A percentile compares a stretch with the other conserved stretches of the same genome.
Evolutionary conservation across 2,329 filamentous ascomycete genomes (phyloP).

Genomic region (Xylaria sp.): DNA sequence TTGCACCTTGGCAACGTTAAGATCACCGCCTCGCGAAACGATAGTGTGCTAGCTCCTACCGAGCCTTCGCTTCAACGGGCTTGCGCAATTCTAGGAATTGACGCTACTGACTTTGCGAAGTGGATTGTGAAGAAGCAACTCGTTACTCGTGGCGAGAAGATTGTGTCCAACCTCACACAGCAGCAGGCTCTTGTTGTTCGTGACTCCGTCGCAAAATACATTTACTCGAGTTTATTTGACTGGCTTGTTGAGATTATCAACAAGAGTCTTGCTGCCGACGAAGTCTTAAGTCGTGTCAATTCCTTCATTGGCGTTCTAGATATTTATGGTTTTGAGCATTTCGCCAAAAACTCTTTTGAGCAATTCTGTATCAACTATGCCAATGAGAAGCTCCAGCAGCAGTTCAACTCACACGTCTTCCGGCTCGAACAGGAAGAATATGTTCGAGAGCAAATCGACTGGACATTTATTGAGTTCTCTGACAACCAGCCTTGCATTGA

Average conservation of each 20-base stretch:
- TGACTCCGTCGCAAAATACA: conserved; percentile 97
- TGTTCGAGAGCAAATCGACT: conserved; percentile 93
- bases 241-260: conserved; percentile 99
- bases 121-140: conserved; percentile 99
- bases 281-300: conserved; percentile 78
- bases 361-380: conserved; percentile 99
- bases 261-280: conserved; percentile 83
- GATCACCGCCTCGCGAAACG: conserved; percentile 87
- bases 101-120: conserved; percentile 85
- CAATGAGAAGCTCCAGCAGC: conserved; percentile 98
- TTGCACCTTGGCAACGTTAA: conserved; percentile 96
- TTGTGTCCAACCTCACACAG: conserved; percentile 91
- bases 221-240: conserved; percentile 97
- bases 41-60: conserved; percentile 79
- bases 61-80: conserved; percentile 85
- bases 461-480: conserved; percentile 99
- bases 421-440: conserved; percentile 99
- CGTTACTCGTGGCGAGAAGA: conserved; percentile 95
- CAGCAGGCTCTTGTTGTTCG: conserved; percentile 93
- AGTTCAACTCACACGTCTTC: conserved; percentile 99
- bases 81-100: conserved; percentile 84
- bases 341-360: conserved; percentile 99
- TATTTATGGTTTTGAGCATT: conserved; percentile 99
- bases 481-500: conserved; percentile 99
- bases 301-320: conserved; percentile 98